These are phyloP conservation scores for Heterobasidion parviporum DNA, from an alignment of 1,284 basidiomycete species.

Conservation along the genomic window DNA sequence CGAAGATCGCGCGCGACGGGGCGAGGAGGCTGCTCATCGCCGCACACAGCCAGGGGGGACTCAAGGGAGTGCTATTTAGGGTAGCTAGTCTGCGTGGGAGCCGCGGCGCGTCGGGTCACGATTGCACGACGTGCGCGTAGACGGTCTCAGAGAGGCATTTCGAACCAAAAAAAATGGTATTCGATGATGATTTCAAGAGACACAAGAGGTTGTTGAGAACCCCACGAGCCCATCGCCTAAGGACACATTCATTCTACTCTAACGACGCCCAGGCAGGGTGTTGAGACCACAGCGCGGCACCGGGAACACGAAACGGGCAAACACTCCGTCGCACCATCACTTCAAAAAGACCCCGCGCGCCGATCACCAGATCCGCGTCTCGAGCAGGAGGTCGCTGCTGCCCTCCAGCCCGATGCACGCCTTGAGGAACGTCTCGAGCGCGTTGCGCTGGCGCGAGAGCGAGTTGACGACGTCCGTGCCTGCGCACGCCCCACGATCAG, in stretches of 20 bases:
- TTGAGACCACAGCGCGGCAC: not conserved
- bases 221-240: not conserved
- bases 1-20: conserved; percentile 28
- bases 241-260: not conserved
- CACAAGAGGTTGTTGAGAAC: not conserved
- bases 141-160: no score
- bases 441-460: conserved; percentile 90
- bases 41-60: not conserved
- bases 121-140: no score
- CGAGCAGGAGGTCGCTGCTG: conserved; percentile 73
- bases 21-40: not conserved
- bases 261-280: not conserved
- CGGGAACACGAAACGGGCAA: no score
- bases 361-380: conserved; percentile 79
- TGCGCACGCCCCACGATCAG: conserved; percentile 11
- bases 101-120: not conserved
- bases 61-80: not conserved
- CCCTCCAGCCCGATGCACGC: conserved; percentile 87
- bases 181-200: no score
- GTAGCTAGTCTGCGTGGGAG: not conserved
- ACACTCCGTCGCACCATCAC: no score
- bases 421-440: conserved; percentile 89
- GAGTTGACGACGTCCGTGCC: conserved; percentile 92
- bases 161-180: no score
- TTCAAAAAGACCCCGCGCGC: no score